Evolutionary conservation across 1,139 yeast species (phyloP), one percentile per base, ranked within the genome.

Genomic region (Taphrina deformans): DNA sequence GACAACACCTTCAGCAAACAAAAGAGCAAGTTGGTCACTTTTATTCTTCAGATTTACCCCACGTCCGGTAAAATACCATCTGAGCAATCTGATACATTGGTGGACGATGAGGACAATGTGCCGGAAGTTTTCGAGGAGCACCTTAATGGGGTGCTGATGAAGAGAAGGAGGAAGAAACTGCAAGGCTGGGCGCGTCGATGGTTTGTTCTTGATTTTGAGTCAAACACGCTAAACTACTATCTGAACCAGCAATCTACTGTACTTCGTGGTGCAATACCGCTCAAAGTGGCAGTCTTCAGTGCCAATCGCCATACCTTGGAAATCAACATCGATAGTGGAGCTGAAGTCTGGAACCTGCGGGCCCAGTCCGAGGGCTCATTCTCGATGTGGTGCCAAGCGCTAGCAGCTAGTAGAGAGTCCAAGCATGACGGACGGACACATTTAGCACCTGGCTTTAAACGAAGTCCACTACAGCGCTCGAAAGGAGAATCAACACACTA

Each of bases 1-100:
- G 98, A 93, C 75, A 93, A 93, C 75, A 88, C 96, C 0, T 90
- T 92, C 70, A 87, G 96, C 45, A 90, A 89, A 72, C 89, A 87
- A 52, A 88, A 86, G 24, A 85, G 92, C 62, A 93, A 93, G 76
- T 89, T 87, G 68, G 86, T 92, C 0, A 79, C 86, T 66, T 91
- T 91, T 75, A 84, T 87, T 64, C 80, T 83, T 62, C 81, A 81
- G 23, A 66, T 67, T 14, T 50, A 59, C 21, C 38, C 65, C n/a
- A 40, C 53, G 38, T 60, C 41, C 38, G 65, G 53, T 5, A 29
- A 38, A 12, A 31, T 38, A 6, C 33, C 55, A 14, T 26, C 41
- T 18, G 31, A 38, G 12, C 51, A 50, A 14, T 44, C 50, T 31
- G 55, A 45, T 21, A 51, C 48, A n/a, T 55, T 58, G 48, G 48